Percentiles rank a stretch among this genome's conserved stretches.
These are phyloP conservation scores for Phlebiopsis flavidoalba DNA, from an alignment of 768 basidiomycete genomes.

Conservation along the genomic window DNA sequence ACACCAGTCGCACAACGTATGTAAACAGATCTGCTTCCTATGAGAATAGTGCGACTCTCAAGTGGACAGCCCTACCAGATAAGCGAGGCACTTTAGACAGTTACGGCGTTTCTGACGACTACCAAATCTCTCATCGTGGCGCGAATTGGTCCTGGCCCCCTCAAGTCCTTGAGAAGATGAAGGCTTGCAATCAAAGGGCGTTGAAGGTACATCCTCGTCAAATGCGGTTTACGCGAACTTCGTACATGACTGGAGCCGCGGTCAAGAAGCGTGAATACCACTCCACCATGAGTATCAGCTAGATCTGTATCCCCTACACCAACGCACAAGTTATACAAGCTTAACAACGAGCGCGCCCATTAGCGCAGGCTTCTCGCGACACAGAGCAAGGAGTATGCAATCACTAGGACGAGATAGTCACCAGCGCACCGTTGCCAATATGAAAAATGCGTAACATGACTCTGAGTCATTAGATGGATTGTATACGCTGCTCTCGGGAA, in stretches of 20 bases:
- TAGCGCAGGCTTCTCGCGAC: constrained; percentile 30
- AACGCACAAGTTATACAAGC: constrained; percentile 62
- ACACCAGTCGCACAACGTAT: constrained; percentile 84
- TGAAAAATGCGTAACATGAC: constrained; percentile 66
- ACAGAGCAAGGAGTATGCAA: constrained; percentile 29
- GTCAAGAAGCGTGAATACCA: constrained; percentile 62
- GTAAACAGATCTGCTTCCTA: constrained; percentile 15
- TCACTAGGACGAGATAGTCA: constrained; percentile 63
- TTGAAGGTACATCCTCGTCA: constrained; percentile 40
- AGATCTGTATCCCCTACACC: background rate
- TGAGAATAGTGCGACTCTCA: background rate
- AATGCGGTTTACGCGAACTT: constrained; percentile 36
- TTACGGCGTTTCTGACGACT: constrained; percentile 74
- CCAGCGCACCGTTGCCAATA: constrained; percentile 78
- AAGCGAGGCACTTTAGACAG: constrained; percentile 79
- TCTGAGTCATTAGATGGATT: constrained; percentile 5
- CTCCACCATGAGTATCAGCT: background rate
- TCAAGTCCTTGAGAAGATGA: constrained; percentile 47
- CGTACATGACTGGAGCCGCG: constrained; percentile 69
- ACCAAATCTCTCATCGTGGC: constrained; percentile 68
- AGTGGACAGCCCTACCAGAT: constrained; percentile 48
- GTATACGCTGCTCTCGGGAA: too few relatives aligned
- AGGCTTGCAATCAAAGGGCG: constrained; percentile 54
- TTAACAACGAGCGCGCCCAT: constrained; percentile 49
- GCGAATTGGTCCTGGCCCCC: constrained; percentile 43